Conservation (phyloP, 495 filamentous ascomycete species). For the Apodospora peruviana region DNA sequence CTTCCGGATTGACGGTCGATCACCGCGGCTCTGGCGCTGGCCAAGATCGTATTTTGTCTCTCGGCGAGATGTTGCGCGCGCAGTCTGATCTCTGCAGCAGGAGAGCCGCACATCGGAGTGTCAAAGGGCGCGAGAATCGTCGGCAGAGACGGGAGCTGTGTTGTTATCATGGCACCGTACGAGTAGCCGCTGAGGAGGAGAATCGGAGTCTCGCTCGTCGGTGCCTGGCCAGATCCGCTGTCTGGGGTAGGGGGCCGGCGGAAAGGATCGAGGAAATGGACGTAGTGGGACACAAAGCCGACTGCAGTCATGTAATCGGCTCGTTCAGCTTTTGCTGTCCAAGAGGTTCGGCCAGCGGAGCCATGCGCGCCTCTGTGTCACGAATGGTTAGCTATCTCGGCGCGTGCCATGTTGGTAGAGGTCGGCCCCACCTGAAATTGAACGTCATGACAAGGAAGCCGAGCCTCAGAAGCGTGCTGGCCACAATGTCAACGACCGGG, state of each 20-base stretch:
- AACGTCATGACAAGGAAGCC: conserved; percentile 83
- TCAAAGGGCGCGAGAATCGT: conserved; percentile 56
- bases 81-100: conserved; percentile 58
- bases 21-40: conserved; percentile 15
- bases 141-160: conserved; percentile 58
- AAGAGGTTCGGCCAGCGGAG: conserved; percentile 73
- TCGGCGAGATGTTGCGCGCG: conserved; percentile 59
- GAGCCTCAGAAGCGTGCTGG: conserved; percentile 53
- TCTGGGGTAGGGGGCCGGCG: not conserved
- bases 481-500: conserved; percentile 60
- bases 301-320: conserved; percentile 76
- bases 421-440: conserved; percentile 70
- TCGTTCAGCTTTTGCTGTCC: conserved; percentile 75
- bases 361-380: conserved; percentile 64
- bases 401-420: not conserved
- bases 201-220: conserved; percentile 13
- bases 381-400: not conserved
- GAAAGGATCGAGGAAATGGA: conserved; percentile 42
- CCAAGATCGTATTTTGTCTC: conserved; percentile 41
- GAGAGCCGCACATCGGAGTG: conserved; percentile 40
- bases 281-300: conserved; percentile 70
- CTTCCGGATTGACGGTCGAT: conserved; percentile 14
- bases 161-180: conserved; percentile 79
- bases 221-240: not conserved
- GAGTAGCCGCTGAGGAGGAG: conserved; percentile 81